These are phyloP conservation scores for Tilletia setariae DNA, from an alignment of 1,284 basidiomycete species.

Conservation along the genomic window DNA sequence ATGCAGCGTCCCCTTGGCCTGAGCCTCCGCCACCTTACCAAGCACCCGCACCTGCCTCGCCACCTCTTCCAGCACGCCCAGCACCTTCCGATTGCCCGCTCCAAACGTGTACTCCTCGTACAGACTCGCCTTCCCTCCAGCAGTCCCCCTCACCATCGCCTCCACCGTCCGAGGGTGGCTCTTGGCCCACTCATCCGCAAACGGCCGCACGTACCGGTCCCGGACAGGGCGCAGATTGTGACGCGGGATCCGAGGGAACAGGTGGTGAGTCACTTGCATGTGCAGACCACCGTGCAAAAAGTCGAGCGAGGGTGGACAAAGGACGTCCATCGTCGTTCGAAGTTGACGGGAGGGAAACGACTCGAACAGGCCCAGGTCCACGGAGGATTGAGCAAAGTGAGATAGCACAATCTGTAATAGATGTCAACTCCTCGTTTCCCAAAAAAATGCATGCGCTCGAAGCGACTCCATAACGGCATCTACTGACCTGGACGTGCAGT, in stretches of 20 bases:
- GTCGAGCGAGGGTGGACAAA: slow-evolving; percentile 75
- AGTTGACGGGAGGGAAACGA: slow-evolving; percentile 90
- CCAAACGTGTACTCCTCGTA: slow-evolving; percentile 89
- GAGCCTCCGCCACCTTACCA: slow-evolving; percentile 65
- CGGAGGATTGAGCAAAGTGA: slow-evolving; percentile 93
- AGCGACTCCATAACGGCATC: no score
- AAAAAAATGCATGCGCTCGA: not conserved
- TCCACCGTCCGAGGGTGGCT: not conserved
- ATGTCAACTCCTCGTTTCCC: not conserved
- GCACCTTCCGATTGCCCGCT: slow-evolving; percentile 74
- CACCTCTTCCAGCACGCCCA: slow-evolving; percentile 71
- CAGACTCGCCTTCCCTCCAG: slow-evolving; percentile 46
- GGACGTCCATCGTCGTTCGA: slow-evolving; percentile 92
- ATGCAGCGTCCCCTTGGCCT: slow-evolving; percentile 54
- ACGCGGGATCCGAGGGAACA: slow-evolving; percentile 90
- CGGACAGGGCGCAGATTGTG: slow-evolving; percentile 85
- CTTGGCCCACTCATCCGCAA: slow-evolving; percentile 59
- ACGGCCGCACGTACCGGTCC: slow-evolving; percentile 72
- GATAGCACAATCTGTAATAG: slow-evolving; percentile 81
- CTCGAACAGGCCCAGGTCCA: slow-evolving; percentile 82
- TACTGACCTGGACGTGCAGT: slow-evolving; percentile 70
- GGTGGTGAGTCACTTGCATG: slow-evolving; percentile 93
- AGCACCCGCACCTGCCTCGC: slow-evolving; percentile 69
- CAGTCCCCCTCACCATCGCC: not conserved
- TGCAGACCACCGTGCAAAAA: slow-evolving; percentile 91